Evolutionary conservation across 495 filamentous ascomycete species (phyloP), one percentile per base, ranked within the genome.

Genomic region (Daldinia vernicosa): DNA sequence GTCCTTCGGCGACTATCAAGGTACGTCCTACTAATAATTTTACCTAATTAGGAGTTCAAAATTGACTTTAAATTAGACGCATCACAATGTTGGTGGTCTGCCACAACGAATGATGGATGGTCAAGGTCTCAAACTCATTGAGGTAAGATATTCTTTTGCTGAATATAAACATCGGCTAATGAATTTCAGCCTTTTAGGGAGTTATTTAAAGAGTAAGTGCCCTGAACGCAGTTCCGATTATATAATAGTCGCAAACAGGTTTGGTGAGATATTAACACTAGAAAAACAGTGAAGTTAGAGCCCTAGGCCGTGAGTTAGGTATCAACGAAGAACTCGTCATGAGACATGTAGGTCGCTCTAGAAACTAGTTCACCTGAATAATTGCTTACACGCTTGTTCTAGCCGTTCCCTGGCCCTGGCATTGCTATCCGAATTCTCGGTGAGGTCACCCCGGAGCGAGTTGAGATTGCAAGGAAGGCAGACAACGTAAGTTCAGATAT

Each of bases 351-450:
- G 39, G 69, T 39, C 52, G n/a, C 74, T 92, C 93, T 35, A 93
- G 22, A 47, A 47, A 12, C 19, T 3, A 47, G 19, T 24, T 22
- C 6, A 12, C 8, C 9, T 24, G 19, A 4, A 24, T 9, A 28
- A 14, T 19, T 56, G 15, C 28, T 56, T 6, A 56, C 1, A 33
- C 22, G 11, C 26, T n/a, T 17, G 19, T 32, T 14, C 6, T n/a
- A 72, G 52, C 77, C 70, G 15, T 72, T 61, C 71, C 63, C 57
- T 1, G 74, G 91, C 12, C 93, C 95, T 0, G 95, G 94, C 5
- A 89, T 99, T 64, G 95, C 90, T 24, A 93, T 98, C 74, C 89
- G 95, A 56, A 90, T 98, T 55, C 82, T 97, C 0, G 95, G 95
- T 39, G 95, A 97, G 64, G 92, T 98, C 4, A 97, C 91, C 11